Percentiles rank a stretch among this genome's conserved stretches.
Evolutionary conservation across 2,329 filamentous ascomycete genomes (phyloP).

Genomic region (Beauveria caledonica): DNA sequence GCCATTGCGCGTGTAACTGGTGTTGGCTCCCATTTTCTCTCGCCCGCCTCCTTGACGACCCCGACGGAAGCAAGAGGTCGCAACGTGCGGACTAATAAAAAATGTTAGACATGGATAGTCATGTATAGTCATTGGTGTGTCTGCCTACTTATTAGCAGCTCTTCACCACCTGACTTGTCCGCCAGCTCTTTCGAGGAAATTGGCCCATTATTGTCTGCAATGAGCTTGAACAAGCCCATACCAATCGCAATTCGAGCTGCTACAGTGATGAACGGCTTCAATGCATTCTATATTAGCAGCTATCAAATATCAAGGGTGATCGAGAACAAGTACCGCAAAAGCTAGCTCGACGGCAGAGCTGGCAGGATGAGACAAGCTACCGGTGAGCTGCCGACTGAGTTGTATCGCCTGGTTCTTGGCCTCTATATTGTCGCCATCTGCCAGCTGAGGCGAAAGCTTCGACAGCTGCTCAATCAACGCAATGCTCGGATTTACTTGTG

Average conservation of each 20-base stretch:
- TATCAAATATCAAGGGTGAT: no score
- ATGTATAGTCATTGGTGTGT: neutral
- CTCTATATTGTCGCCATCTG: neutral
- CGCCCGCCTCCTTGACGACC: neutral
- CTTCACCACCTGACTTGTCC: constrained; percentile 3
- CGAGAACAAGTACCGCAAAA: neutral
- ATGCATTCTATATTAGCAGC: no score
- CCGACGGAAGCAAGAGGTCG: neutral
- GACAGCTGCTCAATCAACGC: neutral
- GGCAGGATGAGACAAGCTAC: neutral
- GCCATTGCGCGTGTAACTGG: constrained; percentile 9
- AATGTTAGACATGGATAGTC: neutral
- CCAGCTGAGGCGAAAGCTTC: neutral
- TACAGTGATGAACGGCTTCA: constrained; percentile 2
- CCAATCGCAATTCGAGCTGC: constrained; percentile 6
- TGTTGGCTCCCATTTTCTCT: neutral
- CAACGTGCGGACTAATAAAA: neutral
- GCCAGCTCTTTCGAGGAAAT: constrained; percentile 1
- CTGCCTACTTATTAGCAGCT: neutral
- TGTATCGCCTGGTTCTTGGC: neutral
- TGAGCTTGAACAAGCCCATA: constrained; percentile 3
- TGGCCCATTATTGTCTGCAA: neutral
- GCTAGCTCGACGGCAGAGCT: neutral
- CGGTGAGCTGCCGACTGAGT: neutral
- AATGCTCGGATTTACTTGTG: neutral